A percentile compares a stretch with the other conserved stretches of the same genome.
phyloP scores from a whole-genome alignment of 768 basidiomycete genomes.

The Rhodosporidiobolus odoratus region DNA sequence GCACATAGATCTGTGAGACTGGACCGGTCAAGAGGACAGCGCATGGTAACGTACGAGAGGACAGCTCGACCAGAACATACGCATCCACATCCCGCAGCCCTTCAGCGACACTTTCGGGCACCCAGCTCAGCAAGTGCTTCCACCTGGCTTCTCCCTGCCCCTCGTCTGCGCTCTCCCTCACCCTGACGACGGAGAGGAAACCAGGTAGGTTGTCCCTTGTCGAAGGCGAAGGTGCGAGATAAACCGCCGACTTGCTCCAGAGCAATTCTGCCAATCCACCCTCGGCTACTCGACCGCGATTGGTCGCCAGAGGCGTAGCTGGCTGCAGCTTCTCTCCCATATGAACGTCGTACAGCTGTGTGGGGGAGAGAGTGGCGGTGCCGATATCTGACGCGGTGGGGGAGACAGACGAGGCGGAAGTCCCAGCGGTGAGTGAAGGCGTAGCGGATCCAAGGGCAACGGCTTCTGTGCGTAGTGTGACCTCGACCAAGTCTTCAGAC shows the following conservation, averaged over 20 bases:
- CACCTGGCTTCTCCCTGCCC: conserved; percentile 47
- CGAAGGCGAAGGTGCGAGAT: conserved; percentile 89
- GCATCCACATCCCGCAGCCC: conserved; percentile 69
- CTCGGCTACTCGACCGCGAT: neutral
- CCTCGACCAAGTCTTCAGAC: no score
- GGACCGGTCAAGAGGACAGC: neutral
- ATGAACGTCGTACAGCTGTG: neutral
- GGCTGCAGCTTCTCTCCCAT: neutral
- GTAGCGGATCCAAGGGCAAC: no score
- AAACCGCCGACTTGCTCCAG: conserved; percentile 74
- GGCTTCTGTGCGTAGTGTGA: no score
- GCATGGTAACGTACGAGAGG: conserved; percentile 31
- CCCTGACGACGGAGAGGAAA: conserved; percentile 76
- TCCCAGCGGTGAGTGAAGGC: no score
- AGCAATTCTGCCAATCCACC: conserved; percentile 18
- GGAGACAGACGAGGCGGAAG: no score
- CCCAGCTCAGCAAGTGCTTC: conserved; percentile 79
- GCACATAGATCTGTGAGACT: conserved; percentile 2
- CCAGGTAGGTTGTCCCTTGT: conserved; percentile 89
- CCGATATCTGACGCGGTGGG: no score
- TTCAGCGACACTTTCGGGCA: conserved; percentile 70
- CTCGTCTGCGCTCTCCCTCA: conserved; percentile 53
- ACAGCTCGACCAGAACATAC: conserved; percentile 75
- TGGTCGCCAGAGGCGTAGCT: neutral
- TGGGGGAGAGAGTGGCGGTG: no score